Percentiles rank a stretch among this genome's conserved stretches.
Conservation (phyloP, 2,329 filamentous ascomycete species). For the Aspergillus transmontanensis region DNA sequence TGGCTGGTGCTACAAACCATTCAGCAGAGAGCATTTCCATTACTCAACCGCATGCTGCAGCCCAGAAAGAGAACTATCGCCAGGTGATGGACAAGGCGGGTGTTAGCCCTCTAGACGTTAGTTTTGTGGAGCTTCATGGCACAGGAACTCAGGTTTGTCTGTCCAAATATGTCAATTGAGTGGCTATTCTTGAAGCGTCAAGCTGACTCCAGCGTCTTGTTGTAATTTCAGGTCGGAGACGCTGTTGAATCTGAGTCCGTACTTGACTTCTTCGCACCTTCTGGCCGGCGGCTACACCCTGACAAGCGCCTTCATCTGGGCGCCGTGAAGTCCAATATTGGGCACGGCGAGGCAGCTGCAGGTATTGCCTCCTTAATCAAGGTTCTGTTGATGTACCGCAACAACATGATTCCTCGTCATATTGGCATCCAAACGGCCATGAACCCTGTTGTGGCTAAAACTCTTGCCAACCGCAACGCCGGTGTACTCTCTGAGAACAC, state of each 20-base stretch:
- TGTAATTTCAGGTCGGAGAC: conserved; percentile 16
- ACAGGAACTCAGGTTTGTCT: conserved; percentile 42
- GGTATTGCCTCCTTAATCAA: not conserved
- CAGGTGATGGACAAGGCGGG: conserved; percentile 41
- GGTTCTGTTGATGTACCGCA: not conserved
- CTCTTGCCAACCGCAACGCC: not conserved
- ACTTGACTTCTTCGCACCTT: not conserved
- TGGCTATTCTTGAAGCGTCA: too few relatives aligned
- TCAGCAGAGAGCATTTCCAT: conserved; percentile 49
- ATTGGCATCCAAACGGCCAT: not conserved
- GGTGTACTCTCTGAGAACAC: not conserved
- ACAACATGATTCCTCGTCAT: not conserved
- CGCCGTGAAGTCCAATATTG: not conserved
- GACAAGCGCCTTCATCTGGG: not conserved
- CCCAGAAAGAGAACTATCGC: conserved; percentile 40
- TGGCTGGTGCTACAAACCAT: conserved; percentile 46
- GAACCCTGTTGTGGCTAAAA: not conserved
- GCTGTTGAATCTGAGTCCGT: not conserved
- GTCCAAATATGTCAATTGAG: too few relatives aligned
- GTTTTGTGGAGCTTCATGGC: conserved; percentile 45
- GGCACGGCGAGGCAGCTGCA: not conserved
- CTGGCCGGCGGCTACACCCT: conserved; percentile 38
- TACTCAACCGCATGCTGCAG: conserved; percentile 44
- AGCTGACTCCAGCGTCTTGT: too few relatives aligned
- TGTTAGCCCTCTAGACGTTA: conserved; percentile 39